Percentiles rank a stretch among this genome's conserved stretches.
These are phyloP conservation scores for Scortechinia acanthostroma DNA, from an alignment of 2,329 filamentous ascomycete species.

Conservation along the genomic window DNA sequence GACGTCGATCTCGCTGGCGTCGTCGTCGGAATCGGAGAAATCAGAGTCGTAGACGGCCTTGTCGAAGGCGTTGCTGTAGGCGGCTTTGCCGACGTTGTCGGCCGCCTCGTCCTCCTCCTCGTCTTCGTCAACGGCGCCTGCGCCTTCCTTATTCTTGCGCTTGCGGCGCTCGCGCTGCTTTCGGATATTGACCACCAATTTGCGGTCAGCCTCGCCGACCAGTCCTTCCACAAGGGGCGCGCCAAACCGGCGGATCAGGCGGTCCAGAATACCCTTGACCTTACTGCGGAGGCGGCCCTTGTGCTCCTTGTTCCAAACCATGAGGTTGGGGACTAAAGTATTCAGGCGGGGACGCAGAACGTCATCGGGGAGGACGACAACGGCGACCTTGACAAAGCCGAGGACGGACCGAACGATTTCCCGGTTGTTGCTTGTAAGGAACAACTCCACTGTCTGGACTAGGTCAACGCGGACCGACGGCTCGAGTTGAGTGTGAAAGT, in stretches of 20 bases:
- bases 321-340: slow-evolving; percentile 77
- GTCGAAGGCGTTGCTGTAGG: slow-evolving; percentile 91
- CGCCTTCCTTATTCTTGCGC: slow-evolving; percentile 72
- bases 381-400: slow-evolving; percentile 92
- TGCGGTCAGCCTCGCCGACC: slow-evolving; percentile 79
- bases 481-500: slow-evolving; percentile 71
- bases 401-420: slow-evolving; percentile 93
- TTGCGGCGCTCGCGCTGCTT: slow-evolving; percentile 89
- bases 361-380: slow-evolving; percentile 75
- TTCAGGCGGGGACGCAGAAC: slow-evolving; percentile 73
- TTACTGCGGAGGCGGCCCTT: slow-evolving; percentile 95
- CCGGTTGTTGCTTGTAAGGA: slow-evolving; percentile 90
- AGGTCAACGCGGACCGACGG: slow-evolving; percentile 71
- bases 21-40: slow-evolving; percentile 50
- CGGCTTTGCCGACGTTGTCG: slow-evolving; percentile 66
- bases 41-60: slow-evolving; percentile 87
- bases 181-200: slow-evolving; percentile 86
- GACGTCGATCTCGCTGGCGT: slow-evolving; percentile 51
- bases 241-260: slow-evolving; percentile 86
- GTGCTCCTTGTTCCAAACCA: slow-evolving; percentile 96
- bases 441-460: slow-evolving; percentile 90
- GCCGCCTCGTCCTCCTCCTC: slow-evolving; percentile 42
- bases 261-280: slow-evolving; percentile 95
- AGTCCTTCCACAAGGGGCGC: slow-evolving; percentile 72
- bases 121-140: slow-evolving; percentile 48